Evolutionary conservation across 2,329 filamentous ascomycete species (phyloP), one percentile per base, ranked within the genome.

Genomic region (Arthrobotrys conoides): DNA sequence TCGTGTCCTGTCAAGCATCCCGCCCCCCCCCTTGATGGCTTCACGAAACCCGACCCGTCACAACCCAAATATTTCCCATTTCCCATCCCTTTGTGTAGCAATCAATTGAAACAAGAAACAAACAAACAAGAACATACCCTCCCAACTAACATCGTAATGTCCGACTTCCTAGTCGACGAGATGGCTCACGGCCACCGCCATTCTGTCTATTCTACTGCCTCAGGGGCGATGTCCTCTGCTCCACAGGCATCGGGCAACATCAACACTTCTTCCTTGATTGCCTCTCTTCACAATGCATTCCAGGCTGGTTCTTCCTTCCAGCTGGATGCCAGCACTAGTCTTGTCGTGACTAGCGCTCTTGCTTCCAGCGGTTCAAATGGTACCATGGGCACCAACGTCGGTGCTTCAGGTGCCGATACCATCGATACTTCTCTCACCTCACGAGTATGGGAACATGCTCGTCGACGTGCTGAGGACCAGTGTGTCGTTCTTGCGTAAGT

Each of bases 381-480:
- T 78, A 81, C 66, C 80, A 80, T 59, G 76, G 59, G 55, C 14
- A 79, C 69, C 18, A 71, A 71, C 14, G 36, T 79, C 20, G 70
- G 76, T 44, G 36, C 76, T 46, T 48, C 76, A 20, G 76, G 76
- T 68, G 93, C 92, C 65, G 93, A 92, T 68, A 94, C 92, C 6
- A 89, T 98, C 49, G 96, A 99, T 85, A 86, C 89, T 49, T 89
- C 92, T 22, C 86, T 99, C 64, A 92, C 93, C 16, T 87, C 90
- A 66, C 90, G 93, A 83, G 94, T 94, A 1, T 99, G 96, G 95
- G 96, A 99, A 86, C 96, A 99, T 87, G 95, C 96, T 71, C 90
- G 95, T 81, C 90, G 96, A 80, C 90, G 96, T 86, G 96, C 96
- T 49, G 96, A 99, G 84, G 96, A 99, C 86, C 94, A 93, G 16